Base-by-base conservation (phyloP, 2,329 filamentous ascomycete species). In the Beauveria bassiana region DNA sequence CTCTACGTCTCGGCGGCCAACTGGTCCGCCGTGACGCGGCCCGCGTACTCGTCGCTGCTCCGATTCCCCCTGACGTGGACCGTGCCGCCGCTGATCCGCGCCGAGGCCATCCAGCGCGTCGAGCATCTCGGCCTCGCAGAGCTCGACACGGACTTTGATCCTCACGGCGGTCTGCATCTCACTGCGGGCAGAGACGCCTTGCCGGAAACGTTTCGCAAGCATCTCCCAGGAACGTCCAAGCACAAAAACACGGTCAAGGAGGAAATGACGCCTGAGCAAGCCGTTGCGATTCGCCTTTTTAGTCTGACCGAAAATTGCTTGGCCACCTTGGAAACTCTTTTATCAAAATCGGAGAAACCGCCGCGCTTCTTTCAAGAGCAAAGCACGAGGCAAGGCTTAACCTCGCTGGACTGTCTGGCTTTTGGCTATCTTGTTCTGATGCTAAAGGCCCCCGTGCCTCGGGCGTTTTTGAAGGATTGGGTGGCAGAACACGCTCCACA, bases 1-100 rank as follows among this genome's bases (percentile, higher is more conserved):
- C 87, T 98, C 67, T 98, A 96, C 73, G 89, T 95, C 65, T 95
- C 92, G 38, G 90, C 88, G 62, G 86, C 91, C 65, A 97, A 98
- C 77, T 99, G 95, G 83, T 81, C 86, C 61, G 78, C 81, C 49
- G 78, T 82, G 54, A 96, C 92, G 4, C 86, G 91, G 18, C 90
- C 91, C 2, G 88, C 91, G 43, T 96, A 92, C 76, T 91, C 87
- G 66, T 77, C 79, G 6, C 83, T 97, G 61, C 84, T 98, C 45
- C 85, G 89, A 46, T 96, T 95, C 80, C 92, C 95, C 20, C 81
- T 92, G 64, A 93, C 93, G 68, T 99, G 95, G 84, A 89, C 89
- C 47, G 80, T 96, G 5, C 93, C 93, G 2, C 86, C 89, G 0
- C 79, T 84, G 61, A 79, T 91, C 59, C 89, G 92, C 55, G 79